Conservation (phyloP, 768 basidiomycete genomes). For the Plicaturopsis crispa region DNA sequence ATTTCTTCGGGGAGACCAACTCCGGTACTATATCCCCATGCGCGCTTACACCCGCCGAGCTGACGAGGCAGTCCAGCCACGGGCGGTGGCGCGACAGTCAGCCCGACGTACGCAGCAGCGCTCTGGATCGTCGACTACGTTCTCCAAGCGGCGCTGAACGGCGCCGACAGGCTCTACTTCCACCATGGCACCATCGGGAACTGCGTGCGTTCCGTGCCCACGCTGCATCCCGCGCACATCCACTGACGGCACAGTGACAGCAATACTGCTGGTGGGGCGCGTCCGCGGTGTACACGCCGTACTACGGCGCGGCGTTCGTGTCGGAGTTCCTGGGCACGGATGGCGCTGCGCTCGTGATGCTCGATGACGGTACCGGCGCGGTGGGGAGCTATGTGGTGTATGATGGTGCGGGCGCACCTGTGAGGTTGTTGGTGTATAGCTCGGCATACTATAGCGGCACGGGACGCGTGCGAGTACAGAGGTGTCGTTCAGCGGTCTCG, state of each 20-base stretch:
- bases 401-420: slow-evolving; percentile 12
- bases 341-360: slow-evolving; percentile 21
- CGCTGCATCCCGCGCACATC: background rate
- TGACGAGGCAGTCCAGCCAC: slow-evolving; percentile 23
- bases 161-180: slow-evolving; percentile 29
- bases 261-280: slow-evolving; percentile 34
- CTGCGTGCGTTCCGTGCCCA: slow-evolving; percentile 18
- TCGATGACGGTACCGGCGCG: slow-evolving; percentile 24
- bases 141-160: slow-evolving; percentile 27
- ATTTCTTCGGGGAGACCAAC: slow-evolving; percentile 33
- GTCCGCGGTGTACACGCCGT: slow-evolving; percentile 24
- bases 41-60: background rate
- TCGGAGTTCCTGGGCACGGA: slow-evolving; percentile 28
- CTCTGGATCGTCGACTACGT: slow-evolving; percentile 34
- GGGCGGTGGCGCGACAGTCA: slow-evolving; percentile 32
- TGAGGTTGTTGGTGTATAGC: slow-evolving; percentile 27
- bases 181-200: slow-evolving; percentile 33
- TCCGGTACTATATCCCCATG: slow-evolving; percentile 19
- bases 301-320: slow-evolving; percentile 30
- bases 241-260: slow-evolving; percentile 9
- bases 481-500: slow-evolving; percentile 21
- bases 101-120: slow-evolving; percentile 30
- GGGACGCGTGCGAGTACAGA: slow-evolving; percentile 21
- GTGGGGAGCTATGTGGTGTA: slow-evolving; percentile 25
- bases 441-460: slow-evolving; percentile 25